Evolutionary conservation across 257 asterid genomes (phyloP), one percentile per base, ranked within the genome.

Genomic region (Rauvolfia tetraphylla): DNA sequence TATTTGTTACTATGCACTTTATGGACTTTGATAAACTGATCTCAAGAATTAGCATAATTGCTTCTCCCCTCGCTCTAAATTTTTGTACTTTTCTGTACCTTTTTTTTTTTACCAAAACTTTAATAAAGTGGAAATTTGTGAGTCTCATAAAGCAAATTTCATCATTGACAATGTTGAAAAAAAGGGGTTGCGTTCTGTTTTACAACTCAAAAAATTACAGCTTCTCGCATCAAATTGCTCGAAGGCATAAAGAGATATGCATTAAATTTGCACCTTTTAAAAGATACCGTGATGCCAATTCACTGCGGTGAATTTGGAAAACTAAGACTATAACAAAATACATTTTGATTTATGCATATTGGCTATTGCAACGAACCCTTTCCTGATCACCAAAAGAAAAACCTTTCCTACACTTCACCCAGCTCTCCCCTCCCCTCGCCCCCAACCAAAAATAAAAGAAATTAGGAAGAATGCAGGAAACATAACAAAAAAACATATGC

Each of bases 71-170:
- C 3, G 42, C n/a, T 31, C 62, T 31, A 15, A 62, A 62, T 34
- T 36, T 0, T 65, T 65, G 70, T 65, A 65, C 70, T 34, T 65
- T 18, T 65, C 6, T 36, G 70, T 63, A 36, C 27, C 42, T 11
- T 11, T 65, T 18, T 65, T 33, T 18, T 36, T 65, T 65, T 46
- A 65, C 70, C 34, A 36, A 18, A 65, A 36, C 70, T 65, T 65
- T 65, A 20, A 34, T 33, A 34, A 22, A 33, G 69, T 65, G 15
- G 70, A 65, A 34, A 65, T 1, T 65, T 65, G 33, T 18, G 56
- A 61, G 70, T 18, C 34, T 65, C 70, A 34, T 17, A 65, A 65
- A 65, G 70, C 48, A 65, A 65, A 65, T 65, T 17, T 36, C 25
- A 34, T 65, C 27, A 65, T 65, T 7, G 1, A 63, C 33, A 38